Evolutionary conservation across 768 basidiomycete species (phyloP), one percentile per base, ranked within the genome.

Genomic region (Hypholoma fasciculare): DNA sequence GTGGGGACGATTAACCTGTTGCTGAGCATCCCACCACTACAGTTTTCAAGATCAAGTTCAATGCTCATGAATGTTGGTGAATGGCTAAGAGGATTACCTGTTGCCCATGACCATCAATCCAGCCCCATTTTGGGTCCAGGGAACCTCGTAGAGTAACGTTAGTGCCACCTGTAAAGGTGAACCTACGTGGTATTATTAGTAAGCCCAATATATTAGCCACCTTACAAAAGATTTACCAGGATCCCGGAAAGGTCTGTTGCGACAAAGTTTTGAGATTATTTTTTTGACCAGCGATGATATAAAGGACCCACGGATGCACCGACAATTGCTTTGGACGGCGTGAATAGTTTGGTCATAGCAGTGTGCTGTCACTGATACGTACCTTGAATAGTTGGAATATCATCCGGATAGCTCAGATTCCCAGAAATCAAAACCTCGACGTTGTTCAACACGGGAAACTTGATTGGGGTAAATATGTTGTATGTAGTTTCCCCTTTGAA

Each of bases 61-160:
- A 19, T 12, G n/a, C 34, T 13, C 4, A 49, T 40, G 4, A 23
- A 23, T 23, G 23, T 34, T 9, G 30, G 9, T 34, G 6, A 17
- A 2, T 40, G 36, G 19, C 7, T 12, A 2, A 34, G 23, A 4
- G 8, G 67, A 72, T 50, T 56, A 80, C 81, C 34, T 75, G 75
- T 70, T 86, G 83, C 1, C 86, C 86, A 51, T 87, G 80, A 1
- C 74, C 82, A 61, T 86, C 80, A 0, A 88, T 77, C 85, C 85
- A 87, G n/a, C 86, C 85, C 82, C 82, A 83, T 3, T 82, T 58
- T 0, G 82, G 79, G 59, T 87, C 80, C 11, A 66, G 70, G 19
- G 81, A 79, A 0, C 87, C 84, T 26, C 82, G 72, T 7, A 88
- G 66, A 9, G 84, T 86, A 44, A 87, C 82, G 54, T 86, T 86